Evolutionary conservation across 2,329 filamentous ascomycete species (phyloP), one percentile per base, ranked within the genome.

Genomic region (Talaromyces islandicus): DNA sequence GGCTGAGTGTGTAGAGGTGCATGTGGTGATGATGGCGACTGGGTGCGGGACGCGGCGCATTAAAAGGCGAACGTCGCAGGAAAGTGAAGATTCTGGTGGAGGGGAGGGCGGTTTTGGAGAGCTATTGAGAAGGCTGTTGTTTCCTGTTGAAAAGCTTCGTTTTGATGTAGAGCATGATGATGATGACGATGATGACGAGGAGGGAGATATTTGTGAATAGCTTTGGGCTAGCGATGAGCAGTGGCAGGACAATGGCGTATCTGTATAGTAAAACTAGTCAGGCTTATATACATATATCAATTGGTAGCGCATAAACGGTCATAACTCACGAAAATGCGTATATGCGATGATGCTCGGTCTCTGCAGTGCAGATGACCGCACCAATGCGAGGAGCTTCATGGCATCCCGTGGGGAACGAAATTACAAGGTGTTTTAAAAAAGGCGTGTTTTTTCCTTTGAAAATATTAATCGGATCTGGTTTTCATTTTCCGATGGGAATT

Each of bases 41-140:
- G 84, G 81, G 68, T 84, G 80, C 0, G 82, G 81, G 5, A 86
- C 78, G 24, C 74, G 72, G 46, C 84, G 82, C 78, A 84, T 83
- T 48, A 83, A 66, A 21, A 73, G 69, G 54, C 76, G 77, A 64
- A 80, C 70, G 58, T 74, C 67, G 51, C 72, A 52, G 12, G 60
- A 62, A 4, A 62, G 46, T 2, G 46, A 48, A 30, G 56, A 32
- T 56, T 53, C 21, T 56, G 30, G 7, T n/a, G 43, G 38, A 11
- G 48, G 27, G 17, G 29, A 32, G 19, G 30, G 21, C 17, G 38
- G 29, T 35, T 50, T 30, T 43, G 27, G 7, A 19, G 48, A 50
- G n/a, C 24, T 57, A 19, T 48, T 57, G 7, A 46, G 19, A 21
- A n/a, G 30, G 12, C 19, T 60, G 29, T 30, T 60, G 38, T 24